phyloP scores from a whole-genome alignment of 306 rosid genomes.

The Vachellia pachyceras region DNA sequence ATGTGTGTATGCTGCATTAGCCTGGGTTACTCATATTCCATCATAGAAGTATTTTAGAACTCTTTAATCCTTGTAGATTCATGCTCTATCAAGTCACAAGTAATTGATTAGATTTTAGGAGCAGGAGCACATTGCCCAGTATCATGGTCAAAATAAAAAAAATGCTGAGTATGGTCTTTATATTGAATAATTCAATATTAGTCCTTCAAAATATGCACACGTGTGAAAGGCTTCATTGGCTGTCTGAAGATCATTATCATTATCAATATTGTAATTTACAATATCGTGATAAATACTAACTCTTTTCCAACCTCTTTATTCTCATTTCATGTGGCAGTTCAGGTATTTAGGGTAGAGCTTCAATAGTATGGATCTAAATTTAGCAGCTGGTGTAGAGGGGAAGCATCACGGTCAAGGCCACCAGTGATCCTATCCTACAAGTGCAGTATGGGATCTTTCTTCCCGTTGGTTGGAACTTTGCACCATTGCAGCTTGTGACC shows the following conservation, averaged over 20 bases:
- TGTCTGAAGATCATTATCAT: neutral
- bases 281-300: conserved; percentile 1
- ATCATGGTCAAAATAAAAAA: too few species aligned
- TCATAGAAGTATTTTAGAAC: too few species aligned
- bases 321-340: conserved; percentile 35
- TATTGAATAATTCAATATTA: neutral
- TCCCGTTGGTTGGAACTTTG: conserved; percentile 20
- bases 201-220: neutral
- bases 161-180: neutral
- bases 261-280: neutral
- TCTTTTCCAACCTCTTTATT: neutral
- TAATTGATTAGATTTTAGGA: too few species aligned
- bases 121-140: too few species aligned
- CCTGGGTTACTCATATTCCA: too few species aligned
- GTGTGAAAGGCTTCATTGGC: neutral
- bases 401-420: conserved; percentile 39
- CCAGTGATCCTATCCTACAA: conserved; percentile 25
- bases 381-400: conserved; percentile 27
- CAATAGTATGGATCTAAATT: conserved; percentile 19
- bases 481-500: conserved; percentile 18
- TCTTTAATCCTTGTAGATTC: too few species aligned
- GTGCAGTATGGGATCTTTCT: conserved; percentile 43
- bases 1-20: too few species aligned
- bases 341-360: conserved; percentile 40
- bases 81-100: too few species aligned